Conservation (phyloP, 192 early-diverging fungal genomes). For the Jimgerdemannia flammicorona region DNA sequence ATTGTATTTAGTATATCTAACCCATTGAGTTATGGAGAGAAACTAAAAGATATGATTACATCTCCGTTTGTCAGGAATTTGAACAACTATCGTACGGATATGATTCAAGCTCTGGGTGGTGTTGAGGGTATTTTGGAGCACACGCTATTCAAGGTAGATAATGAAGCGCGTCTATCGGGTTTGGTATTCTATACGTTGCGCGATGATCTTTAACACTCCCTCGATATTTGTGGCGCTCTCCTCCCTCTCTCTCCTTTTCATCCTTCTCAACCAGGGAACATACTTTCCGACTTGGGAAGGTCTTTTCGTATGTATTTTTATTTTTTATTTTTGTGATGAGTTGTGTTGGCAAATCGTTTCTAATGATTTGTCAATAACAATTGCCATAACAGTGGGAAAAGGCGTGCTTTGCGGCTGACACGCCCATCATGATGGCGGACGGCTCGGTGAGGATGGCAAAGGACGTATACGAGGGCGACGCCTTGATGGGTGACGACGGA, state of each 20-base stretch:
- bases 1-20: conserved; percentile 6
- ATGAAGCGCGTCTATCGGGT: background rate
- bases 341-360: too few relatives aligned
- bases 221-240: too few relatives aligned
- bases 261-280: conserved; percentile 53
- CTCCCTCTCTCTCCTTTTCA: too few relatives aligned
- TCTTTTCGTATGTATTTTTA: conserved; percentile 6
- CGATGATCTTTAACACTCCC: too few relatives aligned
- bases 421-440: conserved; percentile 26
- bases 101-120: conserved; percentile 98
- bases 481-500: conserved; percentile 47
- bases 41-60: conserved; percentile 79
- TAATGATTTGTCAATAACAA: too few relatives aligned
- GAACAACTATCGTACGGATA: conserved; percentile 97
- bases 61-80: conserved; percentile 47
- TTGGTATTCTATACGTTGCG: too few relatives aligned
- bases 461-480: conserved; percentile 33
- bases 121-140: conserved; percentile 99
- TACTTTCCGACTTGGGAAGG: conserved; percentile 98
- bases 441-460: conserved; percentile 28
- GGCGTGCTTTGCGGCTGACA: conserved; percentile 14
- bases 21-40: conserved; percentile 14
- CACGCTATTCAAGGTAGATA: conserved; percentile 78
- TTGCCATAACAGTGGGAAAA: too few relatives aligned
- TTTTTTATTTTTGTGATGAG: background rate